Evolutionary conservation across 257 asterid species (phyloP), one percentile per base, ranked within the genome.

Genomic region (Vinca minor): DNA sequence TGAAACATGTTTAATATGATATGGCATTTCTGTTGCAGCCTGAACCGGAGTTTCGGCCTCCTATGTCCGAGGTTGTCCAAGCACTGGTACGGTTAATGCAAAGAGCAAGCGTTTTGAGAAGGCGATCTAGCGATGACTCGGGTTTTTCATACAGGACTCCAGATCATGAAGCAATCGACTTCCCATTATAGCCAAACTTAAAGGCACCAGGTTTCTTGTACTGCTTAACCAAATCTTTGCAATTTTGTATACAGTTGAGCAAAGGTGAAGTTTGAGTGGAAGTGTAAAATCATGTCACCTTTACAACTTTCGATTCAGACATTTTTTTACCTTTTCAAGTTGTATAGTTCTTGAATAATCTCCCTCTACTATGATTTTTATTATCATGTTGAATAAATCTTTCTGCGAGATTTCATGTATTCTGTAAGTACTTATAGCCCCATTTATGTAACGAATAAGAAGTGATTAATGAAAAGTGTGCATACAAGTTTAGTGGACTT

Each of bases 61-160:
- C 96, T 14, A 92, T 92, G 98, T 92, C 98, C 7, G 98, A 92
- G 67, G 96, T 92, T 29, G 98, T 89, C 70, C 97, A 89, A 79
- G 93, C 98, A 13, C 78, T 92, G 62, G 98, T 92, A 29, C 83
- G 95, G 38, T 70, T 92, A 76, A 81, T 92, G 96, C 98, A 89
- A 63, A 76, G 98, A 69, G 96, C 97, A 3, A 87, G 89, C 62
- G 78, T 80, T 13, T 79, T 78, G 36, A 84, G 71, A 67, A 78
- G 92, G 67, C 82, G 95, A 53, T 77, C 91, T 23, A 87, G 84
- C 31, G 97, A 87, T 50, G 97, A 92, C 26, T 74, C 95, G 0
- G 79, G 94, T 69, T 84, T 89, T 72, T 52, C 91, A 9, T 87
- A 81, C 87, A 82, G 62, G 95, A 79, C 82, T 25, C 76, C 85